Evolutionary conservation across 306 rosid species (phyloP), one percentile per base, ranked within the genome.

Genomic region (Adenanthera pavonina): DNA sequence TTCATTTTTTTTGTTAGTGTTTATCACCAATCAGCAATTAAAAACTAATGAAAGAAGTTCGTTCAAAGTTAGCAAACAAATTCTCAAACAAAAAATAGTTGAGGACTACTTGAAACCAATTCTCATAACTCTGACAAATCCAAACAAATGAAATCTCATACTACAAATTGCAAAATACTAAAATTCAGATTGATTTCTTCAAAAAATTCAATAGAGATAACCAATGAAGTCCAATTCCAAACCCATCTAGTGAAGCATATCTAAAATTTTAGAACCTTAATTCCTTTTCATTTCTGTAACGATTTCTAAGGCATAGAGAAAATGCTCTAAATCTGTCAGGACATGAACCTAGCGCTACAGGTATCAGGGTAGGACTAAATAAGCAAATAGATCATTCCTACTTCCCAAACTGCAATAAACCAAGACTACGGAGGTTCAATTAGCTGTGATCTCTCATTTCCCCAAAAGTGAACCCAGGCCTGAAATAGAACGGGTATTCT

Each of bases 321-420:
- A 13, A 78, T 7, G 34, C 61, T 38, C 16, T 6, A 59, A 79
- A 41, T 75, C 70, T 3, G 46, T 25, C 73, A 79, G 43, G 34
- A 72, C 48, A 36, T 78, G 30, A 25, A 38, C 70, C 41, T n/a
- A 8, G 57, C 9, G 41, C 60, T 36, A 13, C 10, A 53, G 60
- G 14, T 6, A 54, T 48, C 60, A 19, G 59, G 72, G 65, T 15
- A 44, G 53, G n/a, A 9, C 71, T 12, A 78, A 74, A 80, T 61
- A 40, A 81, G 80, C 79, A 80, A 66, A 79, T 80, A 49, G 30
- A 77, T 65, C 59, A 80, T 80, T 36, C 70, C 49, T 52, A 77
- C 67, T 77, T 60, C 36, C 78, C 79, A 76, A 47, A 77, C 66
- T 16, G 53, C 79, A 67, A 35, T 66, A 75, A 72, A 73, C 74